phyloP scores from a whole-genome alignment of 2,329 filamentous ascomycete genomes.

The Alternaria arborescens region DNA sequence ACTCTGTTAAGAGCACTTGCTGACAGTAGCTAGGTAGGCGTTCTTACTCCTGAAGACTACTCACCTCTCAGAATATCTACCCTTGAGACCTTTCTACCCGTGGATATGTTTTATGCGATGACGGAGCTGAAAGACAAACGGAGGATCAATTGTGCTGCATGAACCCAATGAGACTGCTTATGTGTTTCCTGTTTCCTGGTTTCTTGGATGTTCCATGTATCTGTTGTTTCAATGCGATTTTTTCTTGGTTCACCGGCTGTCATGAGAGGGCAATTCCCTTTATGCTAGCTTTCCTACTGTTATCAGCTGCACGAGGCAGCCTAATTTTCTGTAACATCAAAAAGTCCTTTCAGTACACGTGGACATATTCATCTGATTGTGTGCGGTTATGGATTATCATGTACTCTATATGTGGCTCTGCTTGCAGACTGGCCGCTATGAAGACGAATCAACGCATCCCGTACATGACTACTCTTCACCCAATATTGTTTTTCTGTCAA shows the following conservation, averaged over 20 bases:
- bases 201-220: conserved; percentile 11
- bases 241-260: background rate
- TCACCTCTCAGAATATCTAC: conserved; percentile 4
- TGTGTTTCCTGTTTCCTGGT: conserved; percentile 4
- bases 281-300: conserved; percentile 1
- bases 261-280: conserved; percentile 3
- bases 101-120: conserved; percentile 14
- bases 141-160: conserved; percentile 13
- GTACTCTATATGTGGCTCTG: conserved; percentile 9
- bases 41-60: background rate
- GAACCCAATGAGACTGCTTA: conserved; percentile 14
- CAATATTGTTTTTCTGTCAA: background rate
- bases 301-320: conserved; percentile 2
- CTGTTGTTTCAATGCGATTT: conserved; percentile 1
- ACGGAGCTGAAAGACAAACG: conserved; percentile 12
- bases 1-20: conserved; percentile 1
- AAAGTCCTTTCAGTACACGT: conserved; percentile 2
- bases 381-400: conserved; percentile 7
- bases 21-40: conserved; percentile 9
- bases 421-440: background rate
- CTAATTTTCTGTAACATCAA: conserved; percentile 7
- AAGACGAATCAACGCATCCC: background rate
- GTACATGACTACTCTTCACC: background rate
- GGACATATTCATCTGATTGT: conserved; percentile 7
- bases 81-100: conserved; percentile 1